phyloP scores from a whole-genome alignment of 305 asterid genomes.

The Solanum hybrid region DNA sequence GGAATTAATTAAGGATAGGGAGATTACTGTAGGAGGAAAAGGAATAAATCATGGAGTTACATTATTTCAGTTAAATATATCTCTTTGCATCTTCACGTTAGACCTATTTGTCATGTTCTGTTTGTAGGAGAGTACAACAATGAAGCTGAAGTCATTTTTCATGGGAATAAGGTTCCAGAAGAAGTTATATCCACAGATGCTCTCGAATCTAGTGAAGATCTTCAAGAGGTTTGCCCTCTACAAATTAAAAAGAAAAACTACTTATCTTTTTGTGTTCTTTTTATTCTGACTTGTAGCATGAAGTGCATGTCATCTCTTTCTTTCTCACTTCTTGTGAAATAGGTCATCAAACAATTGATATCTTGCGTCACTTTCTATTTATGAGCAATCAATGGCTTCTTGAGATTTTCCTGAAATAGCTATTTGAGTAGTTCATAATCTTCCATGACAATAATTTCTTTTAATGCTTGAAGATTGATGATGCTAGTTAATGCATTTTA shows the following conservation, averaged over 20 bases:
- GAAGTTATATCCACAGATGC: constrained; percentile 8
- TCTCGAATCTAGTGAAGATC: constrained; percentile 9
- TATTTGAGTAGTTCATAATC: not conserved
- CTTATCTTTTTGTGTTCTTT: not conserved
- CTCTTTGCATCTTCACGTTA: not conserved
- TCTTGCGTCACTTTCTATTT: not conserved
- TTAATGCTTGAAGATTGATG: not conserved
- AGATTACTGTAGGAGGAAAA: not conserved
- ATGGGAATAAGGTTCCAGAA: not conserved
- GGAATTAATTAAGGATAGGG: not conserved
- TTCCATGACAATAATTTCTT: not conserved
- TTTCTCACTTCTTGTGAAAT: not conserved
- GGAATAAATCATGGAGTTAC: not conserved
- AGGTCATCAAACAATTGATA: not conserved
- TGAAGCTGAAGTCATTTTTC: not conserved
- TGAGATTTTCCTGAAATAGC: not conserved
- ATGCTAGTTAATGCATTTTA: not conserved
- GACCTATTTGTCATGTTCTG: not conserved
- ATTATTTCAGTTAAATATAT: not conserved
- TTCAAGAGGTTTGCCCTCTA: constrained; percentile 1
- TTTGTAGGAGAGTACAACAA: constrained; percentile 2
- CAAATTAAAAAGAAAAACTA: not conserved
- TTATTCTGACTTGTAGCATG: not conserved
- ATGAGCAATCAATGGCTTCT: not conserved
- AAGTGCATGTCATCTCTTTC: not conserved